A percentile compares a stretch with the other conserved stretches of the same genome.
phyloP scores from a whole-genome alignment of 208 protist genomes.

The Leishmania aethiopica region DNA sequence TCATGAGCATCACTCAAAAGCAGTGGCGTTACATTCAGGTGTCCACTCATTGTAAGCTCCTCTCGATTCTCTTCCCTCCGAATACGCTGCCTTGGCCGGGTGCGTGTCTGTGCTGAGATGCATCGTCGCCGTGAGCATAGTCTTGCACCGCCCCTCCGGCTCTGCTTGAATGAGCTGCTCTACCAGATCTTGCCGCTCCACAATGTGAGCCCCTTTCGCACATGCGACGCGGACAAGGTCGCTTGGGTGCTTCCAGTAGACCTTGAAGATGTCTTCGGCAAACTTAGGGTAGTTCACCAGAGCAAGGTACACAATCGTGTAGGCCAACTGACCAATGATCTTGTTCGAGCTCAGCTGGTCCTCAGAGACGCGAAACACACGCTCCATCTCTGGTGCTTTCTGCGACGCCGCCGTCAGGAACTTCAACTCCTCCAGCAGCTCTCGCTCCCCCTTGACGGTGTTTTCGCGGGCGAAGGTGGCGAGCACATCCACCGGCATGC shows the following conservation, averaged over 20 bases:
- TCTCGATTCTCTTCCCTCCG: not conserved
- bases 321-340: constrained; percentile 87
- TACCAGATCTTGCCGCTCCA: constrained; percentile 73
- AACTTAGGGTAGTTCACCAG: constrained; percentile 77
- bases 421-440: constrained; percentile 84
- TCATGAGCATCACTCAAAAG: constrained; percentile 2
- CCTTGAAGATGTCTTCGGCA: constrained; percentile 79
- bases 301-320: constrained; percentile 90
- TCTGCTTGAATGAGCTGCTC: constrained; percentile 68
- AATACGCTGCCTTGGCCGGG: not conserved
- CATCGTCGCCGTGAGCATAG: constrained; percentile 70
- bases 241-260: constrained; percentile 73
- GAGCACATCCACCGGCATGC: constrained; percentile 91
- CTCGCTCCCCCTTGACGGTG: constrained; percentile 62
- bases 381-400: constrained; percentile 77
- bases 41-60: not conserved
- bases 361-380: constrained; percentile 82
- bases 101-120: constrained; percentile 17
- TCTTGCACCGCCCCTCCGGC: constrained; percentile 75
- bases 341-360: constrained; percentile 84
- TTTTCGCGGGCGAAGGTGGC: constrained; percentile 71
- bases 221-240: constrained; percentile 88
- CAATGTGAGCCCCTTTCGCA: constrained; percentile 82
- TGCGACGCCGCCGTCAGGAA: constrained; percentile 73
- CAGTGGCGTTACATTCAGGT: not conserved